Base-by-base conservation (phyloP, 2,329 filamentous ascomycete species). In the Paraphaeosphaeria minitans region DNA sequence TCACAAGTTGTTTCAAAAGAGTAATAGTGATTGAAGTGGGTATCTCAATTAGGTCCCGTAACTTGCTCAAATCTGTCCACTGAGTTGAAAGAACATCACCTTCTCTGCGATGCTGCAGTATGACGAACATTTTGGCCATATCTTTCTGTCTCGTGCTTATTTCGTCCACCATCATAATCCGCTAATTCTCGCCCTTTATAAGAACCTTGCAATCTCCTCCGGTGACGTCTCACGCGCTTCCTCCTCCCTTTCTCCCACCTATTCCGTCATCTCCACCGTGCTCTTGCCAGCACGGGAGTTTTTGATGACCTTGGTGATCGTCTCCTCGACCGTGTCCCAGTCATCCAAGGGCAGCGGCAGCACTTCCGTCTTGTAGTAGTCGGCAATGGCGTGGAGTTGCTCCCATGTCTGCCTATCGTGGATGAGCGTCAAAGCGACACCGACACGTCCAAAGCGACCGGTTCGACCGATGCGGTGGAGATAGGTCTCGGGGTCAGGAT, bases 391-490 rank as follows among this genome's bases (percentile, higher is more conserved):
- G 66, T 87, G 87, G 49, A 99, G 85, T 68, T 91, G 90, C 46
- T 86, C 77, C 84, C 88, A 98, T 76, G 92, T 95, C 66, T 85
- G 86, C 74, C 88, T 87, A 79, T 96, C 93, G 68, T 93, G 91
- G 54, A 99, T 92, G 69, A 99, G 97, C 65, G 90, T 96, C 74
- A 99, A 93, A 58, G 92, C 93, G 67, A 98, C 95, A 71, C 95
- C 95, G 35, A 98, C 93, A 76, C 94, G 93, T 57, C 95, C 95
- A 70, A 99, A 99, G 66, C 95, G 91, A 64, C 95, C 95, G 14
- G 95, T 99, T 73, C 95, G 92, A 61, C 95, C 95, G 69, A 99
- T 99, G 75, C 95, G 91, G 83, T 99, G 95, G 50, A 99, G 89
- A 74, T 99, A 99, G 0, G 95, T 99, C 81, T 98, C 93, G 48